These are phyloP conservation scores for Beauveria pseudobassiana DNA, from an alignment of 2,329 filamentous ascomycete species.

Conservation along the genomic window DNA sequence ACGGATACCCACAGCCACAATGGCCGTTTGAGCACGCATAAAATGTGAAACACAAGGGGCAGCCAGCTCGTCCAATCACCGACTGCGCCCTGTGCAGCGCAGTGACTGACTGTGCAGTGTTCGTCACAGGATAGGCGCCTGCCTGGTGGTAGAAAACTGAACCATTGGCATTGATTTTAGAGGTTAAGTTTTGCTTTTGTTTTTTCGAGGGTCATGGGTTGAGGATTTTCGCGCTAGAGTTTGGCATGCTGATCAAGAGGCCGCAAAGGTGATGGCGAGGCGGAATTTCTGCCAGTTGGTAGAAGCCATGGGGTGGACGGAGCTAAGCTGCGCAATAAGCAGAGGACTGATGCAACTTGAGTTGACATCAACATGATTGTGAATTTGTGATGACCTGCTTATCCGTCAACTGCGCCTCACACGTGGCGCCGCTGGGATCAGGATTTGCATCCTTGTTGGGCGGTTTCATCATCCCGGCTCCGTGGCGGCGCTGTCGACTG, in stretches of 20 bases:
- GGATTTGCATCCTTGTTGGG: not conserved
- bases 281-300: too few relatives aligned
- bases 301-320: not conserved
- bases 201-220: not conserved
- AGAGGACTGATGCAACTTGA: not conserved
- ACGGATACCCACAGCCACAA: not conserved
- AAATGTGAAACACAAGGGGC: conserved; percentile 5
- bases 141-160: not conserved
- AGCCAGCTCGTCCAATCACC: not conserved
- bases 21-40: conserved; percentile 3
- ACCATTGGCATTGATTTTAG: not conserved
- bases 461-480: conserved; percentile 4
- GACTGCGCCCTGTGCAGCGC: not conserved
- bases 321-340: too few relatives aligned
- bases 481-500: conserved; percentile 1
- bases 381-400: too few relatives aligned
- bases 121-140: not conserved
- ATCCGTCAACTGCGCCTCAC: not conserved
- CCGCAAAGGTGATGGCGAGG: too few relatives aligned
- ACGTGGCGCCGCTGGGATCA: conserved; percentile 7
- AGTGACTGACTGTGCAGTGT: not conserved
- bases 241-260: not conserved
- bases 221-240: not conserved
- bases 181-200: not conserved
- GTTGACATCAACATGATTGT: not conserved